phyloP scores from a whole-genome alignment of 2,329 filamentous ascomycete genomes.

The Septoria petroselini region DNA sequence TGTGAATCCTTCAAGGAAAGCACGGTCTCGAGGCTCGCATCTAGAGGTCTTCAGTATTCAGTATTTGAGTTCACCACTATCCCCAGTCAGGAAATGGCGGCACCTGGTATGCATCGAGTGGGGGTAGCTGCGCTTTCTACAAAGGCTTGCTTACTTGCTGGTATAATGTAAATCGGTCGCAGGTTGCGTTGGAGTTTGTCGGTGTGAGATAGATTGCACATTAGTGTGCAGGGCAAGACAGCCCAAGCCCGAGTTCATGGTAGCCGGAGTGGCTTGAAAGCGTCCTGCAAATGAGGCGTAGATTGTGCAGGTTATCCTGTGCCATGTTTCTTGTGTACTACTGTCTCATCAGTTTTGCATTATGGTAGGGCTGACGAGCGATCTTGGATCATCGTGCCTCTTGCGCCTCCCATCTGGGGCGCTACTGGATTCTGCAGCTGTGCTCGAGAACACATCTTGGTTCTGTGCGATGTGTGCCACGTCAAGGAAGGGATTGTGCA shows the following conservation, averaged over 20 bases:
- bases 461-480: slow-evolving; percentile 1
- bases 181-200: not conserved
- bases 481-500: not conserved
- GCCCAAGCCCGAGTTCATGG: slow-evolving; percentile 2
- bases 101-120: slow-evolving; percentile 7
- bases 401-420: not conserved
- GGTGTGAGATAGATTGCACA: not conserved
- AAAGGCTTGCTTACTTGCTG: not conserved
- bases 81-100: slow-evolving; percentile 2
- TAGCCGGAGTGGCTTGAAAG: slow-evolving; percentile 5
- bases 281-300: slow-evolving; percentile 10
- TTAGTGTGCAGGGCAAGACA: not conserved
- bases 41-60: not conserved
- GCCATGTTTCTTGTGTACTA: slow-evolving; percentile 1
- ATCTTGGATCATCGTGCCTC: slow-evolving; percentile 2
- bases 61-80: slow-evolving; percentile 3
- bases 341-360: not conserved
- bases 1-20: not conserved
- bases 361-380: slow-evolving; percentile 15
- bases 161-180: not conserved
- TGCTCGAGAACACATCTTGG: not conserved
- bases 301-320: slow-evolving; percentile 5
- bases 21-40: slow-evolving; percentile 3
- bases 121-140: slow-evolving; percentile 3
- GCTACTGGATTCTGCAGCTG: not conserved